phyloP scores from a whole-genome alignment of 495 filamentous ascomycete species.

The Hypomontagnella submonticulosa region DNA sequence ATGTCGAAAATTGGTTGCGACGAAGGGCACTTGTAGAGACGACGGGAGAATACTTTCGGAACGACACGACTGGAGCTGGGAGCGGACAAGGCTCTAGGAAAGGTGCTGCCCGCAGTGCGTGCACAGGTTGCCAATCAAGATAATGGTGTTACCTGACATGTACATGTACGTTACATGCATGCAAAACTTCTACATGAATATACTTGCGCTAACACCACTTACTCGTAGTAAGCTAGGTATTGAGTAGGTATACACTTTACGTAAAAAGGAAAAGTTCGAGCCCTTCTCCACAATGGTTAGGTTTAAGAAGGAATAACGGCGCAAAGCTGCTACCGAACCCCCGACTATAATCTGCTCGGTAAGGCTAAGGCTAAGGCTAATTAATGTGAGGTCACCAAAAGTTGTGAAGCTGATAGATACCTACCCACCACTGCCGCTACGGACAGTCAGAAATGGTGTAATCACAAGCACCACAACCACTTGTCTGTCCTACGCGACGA shows the following conservation, averaged over 20 bases:
- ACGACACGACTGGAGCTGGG: conserved; percentile 32
- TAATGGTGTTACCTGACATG: conserved; percentile 20
- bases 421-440: not conserved
- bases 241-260: not conserved
- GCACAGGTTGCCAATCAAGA: conserved; percentile 37
- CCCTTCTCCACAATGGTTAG: not conserved
- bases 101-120: conserved; percentile 37
- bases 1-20: not conserved
- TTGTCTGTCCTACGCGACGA: conserved; percentile 13
- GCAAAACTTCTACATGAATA: not conserved
- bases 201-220: not conserved
- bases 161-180: conserved; percentile 6
- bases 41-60: conserved; percentile 32
- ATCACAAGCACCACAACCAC: not conserved
- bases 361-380: conserved; percentile 8
- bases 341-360: conserved; percentile 22
- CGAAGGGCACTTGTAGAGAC: conserved; percentile 14
- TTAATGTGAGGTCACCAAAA: conserved; percentile 40
- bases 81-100: conserved; percentile 33
- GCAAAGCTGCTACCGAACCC: conserved; percentile 15
- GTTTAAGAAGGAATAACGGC: conserved; percentile 17
- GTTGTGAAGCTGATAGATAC: conserved; percentile 9
- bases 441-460: conserved; percentile 9
- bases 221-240: too few relatives aligned
- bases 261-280: conserved; percentile 5